phyloP scores from a whole-genome alignment of 495 filamentous ascomycete genomes.

The Tuber brumale region DNA sequence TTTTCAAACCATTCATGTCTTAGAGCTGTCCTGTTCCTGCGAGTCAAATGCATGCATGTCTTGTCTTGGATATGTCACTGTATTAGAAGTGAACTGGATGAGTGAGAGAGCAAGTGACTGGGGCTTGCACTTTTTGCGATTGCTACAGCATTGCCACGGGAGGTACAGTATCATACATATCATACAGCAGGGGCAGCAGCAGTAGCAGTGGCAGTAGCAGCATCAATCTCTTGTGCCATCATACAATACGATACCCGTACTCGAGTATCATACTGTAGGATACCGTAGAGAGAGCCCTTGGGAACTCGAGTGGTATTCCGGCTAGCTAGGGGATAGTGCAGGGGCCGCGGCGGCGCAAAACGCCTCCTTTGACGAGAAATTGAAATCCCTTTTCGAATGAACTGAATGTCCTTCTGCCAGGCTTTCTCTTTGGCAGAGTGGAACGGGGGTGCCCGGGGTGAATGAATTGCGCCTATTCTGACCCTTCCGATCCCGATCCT shows the following conservation, averaged over 20 bases:
- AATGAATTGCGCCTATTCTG: background rate
- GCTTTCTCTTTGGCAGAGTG: background rate
- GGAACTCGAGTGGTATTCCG: background rate
- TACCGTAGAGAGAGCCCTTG: no score
- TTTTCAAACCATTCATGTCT: background rate
- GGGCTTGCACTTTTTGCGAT: background rate
- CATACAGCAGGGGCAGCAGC: background rate
- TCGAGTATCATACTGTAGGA: background rate
- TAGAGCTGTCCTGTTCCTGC: background rate
- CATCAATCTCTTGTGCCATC: background rate
- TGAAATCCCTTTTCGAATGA: background rate
- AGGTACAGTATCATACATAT: background rate
- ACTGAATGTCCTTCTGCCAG: background rate
- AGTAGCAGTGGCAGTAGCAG: background rate
- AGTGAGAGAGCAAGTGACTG: background rate
- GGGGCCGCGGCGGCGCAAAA: conserved; percentile 3
- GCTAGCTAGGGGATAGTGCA: background rate
- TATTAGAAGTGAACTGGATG: background rate
- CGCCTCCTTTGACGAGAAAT: background rate
- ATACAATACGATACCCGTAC: background rate
- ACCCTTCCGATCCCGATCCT: background rate
- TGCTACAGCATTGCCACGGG: background rate
- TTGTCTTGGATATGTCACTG: background rate
- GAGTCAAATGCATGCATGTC: conserved; percentile 2
- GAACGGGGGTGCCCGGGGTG: background rate